phyloP scores from a whole-genome alignment of 1,139 yeast species.

The Spathaspora jeffriesii region DNA sequence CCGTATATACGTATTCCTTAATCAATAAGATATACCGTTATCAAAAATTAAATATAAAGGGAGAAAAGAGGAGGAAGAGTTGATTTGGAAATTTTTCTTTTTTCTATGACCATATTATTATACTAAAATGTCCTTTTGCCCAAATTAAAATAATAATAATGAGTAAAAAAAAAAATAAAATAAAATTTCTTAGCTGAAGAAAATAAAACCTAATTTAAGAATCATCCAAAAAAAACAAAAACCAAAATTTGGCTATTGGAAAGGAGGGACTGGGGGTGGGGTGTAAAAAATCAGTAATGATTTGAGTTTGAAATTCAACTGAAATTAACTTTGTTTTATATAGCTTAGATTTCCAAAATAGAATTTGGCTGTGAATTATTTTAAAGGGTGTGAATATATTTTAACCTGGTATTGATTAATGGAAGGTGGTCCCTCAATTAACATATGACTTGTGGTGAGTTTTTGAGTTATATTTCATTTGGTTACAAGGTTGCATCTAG shows the following conservation, averaged over 20 bases:
- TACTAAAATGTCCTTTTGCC: not conserved
- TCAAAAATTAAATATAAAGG: not conserved
- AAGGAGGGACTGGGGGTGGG: not conserved
- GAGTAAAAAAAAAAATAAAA: not conserved
- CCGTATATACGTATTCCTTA: not conserved
- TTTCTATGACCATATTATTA: not conserved
- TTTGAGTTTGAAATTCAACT: not conserved
- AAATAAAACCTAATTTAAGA: not conserved
- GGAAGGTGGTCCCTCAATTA: not conserved
- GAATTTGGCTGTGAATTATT: too few species aligned
- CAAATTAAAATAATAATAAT: too few species aligned
- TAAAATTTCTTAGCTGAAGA: conserved; percentile 1
- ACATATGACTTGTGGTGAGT: not conserved
- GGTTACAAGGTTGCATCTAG: not conserved
- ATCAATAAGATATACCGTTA: not conserved
- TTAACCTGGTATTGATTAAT: too few species aligned
- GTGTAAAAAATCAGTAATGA: not conserved
- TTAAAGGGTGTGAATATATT: too few species aligned
- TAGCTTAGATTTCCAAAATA: too few species aligned
- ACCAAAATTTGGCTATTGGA: not conserved
- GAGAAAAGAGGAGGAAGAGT: not conserved
- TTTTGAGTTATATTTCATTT: not conserved
- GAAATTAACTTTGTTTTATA: not conserved
- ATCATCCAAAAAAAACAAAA: conserved; percentile 1
- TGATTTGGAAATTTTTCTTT: not conserved